phyloP scores from a whole-genome alignment of 768 basidiomycete genomes.

The Tylopilus intermedius region DNA sequence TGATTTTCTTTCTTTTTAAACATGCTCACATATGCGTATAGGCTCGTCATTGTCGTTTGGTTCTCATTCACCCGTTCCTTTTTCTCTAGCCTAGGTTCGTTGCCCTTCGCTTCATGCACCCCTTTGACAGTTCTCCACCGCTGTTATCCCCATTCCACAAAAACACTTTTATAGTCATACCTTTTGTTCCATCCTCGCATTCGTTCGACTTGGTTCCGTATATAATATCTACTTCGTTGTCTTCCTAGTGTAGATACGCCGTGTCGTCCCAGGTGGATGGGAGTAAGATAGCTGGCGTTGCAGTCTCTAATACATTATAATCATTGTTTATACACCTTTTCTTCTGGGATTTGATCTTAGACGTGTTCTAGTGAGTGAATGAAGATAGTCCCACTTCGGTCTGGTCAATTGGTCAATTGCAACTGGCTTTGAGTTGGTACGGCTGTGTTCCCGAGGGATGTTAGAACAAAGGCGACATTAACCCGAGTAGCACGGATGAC shows the following conservation, averaged over 20 bases:
- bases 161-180: conserved; percentile 17
- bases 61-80: conserved; percentile 25
- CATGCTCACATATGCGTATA: conserved; percentile 29
- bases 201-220: conserved; percentile 21
- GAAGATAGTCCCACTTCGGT: too few species aligned
- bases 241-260: conserved; percentile 27
- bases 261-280: conserved; percentile 1
- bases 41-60: conserved; percentile 19
- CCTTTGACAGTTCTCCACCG: conserved; percentile 9
- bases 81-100: conserved; percentile 13
- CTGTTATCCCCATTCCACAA: conserved; percentile 14
- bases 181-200: conserved; percentile 14
- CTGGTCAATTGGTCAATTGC: too few species aligned
- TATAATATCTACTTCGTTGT: conserved; percentile 30
- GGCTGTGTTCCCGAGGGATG: too few species aligned
- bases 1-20: conserved; percentile 12
- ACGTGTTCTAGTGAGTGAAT: too few species aligned
- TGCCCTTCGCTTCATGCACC: conserved; percentile 4
- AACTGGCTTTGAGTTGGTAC: too few species aligned
- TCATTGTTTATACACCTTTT: conserved; percentile 28
- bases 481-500: too few species aligned
- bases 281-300: conserved; percentile 7
- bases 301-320: conserved; percentile 34
- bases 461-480: too few species aligned
- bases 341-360: neutral